Evolutionary conservation across 768 basidiomycete genomes (phyloP), one percentile per base, ranked within the genome.

Genomic region (Leucogyrophana mollusca): DNA sequence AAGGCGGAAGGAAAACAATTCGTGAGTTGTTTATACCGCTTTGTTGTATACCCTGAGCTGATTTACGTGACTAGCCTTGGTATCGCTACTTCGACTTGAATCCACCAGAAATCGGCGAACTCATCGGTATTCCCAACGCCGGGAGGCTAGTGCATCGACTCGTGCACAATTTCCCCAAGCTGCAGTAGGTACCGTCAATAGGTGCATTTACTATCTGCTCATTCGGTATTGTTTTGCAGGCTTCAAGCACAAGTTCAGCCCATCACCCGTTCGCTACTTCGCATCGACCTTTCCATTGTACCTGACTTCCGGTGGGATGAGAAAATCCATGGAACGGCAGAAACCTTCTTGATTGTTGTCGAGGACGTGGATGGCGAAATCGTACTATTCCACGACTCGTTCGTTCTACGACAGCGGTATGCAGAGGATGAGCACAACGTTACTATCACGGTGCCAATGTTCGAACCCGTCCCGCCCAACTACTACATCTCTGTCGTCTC

Each of bases 291-390:
- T 13, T 92, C 91, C 3, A 94, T 99, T 60, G 82, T 83, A 3
- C 94, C 96, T n/a, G 96, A 98, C 61, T 99, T 98, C 81, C 80
- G 87, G 36, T 99, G 96, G 96, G 94, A 97, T 30, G 90, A 93
- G 57, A 91, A 91, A 64, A 80, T 94, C 5, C 95, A 98, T 54
- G 90, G 93, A 3, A 66, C 74, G 0, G 84, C 91, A 0, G 93
- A 98, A 66, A 83, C 87, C 0, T 99, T 99, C 77, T 80, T 87
- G 64, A 92, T 99, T 56, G 63, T 95, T 21, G 93, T 98, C 20
- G 94, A 97, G 64, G 95, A 99, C 56, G 93, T 97, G 21, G 95
- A 98, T 53, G 96, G 96, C 40, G 96, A 99, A 64, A 81, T 91
- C 51, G 85, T 98, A 46, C 85, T 98, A 23, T 97, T 94, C 79